Percentiles rank a stretch among this genome's conserved stretches.
Evolutionary conservation across 106 monocot species (phyloP).

Genomic region (Dioscorea dumetorum): DNA sequence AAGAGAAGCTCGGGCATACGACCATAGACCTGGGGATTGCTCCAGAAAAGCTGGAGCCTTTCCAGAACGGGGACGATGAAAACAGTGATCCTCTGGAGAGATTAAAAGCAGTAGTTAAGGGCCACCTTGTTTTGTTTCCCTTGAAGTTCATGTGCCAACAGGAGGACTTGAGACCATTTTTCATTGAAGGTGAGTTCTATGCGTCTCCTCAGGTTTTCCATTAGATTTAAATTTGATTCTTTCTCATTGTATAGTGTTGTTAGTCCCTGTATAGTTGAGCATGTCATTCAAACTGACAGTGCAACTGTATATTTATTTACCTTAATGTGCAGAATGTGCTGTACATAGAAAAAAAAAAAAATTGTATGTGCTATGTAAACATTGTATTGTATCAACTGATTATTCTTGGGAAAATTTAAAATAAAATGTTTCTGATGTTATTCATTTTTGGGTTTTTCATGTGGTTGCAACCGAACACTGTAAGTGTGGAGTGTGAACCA

Average conservation of each 20-base stretch:
- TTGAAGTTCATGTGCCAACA: constrained; percentile 35
- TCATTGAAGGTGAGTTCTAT: constrained; percentile 41
- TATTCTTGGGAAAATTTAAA: too few relatives aligned
- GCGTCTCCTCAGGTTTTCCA: constrained; percentile 41
- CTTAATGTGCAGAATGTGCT: too few relatives aligned
- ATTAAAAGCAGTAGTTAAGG: constrained; percentile 21
- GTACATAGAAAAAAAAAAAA: too few relatives aligned
- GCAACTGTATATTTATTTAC: too few relatives aligned
- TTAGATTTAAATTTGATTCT: not conserved
- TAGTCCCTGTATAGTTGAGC: not conserved
- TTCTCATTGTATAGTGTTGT: not conserved
- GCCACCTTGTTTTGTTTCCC: constrained; percentile 45
- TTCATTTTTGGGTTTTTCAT: too few relatives aligned
- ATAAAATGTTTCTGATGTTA: too few relatives aligned
- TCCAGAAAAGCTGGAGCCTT: constrained; percentile 28
- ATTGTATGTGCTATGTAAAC: too few relatives aligned
- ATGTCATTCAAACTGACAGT: too few relatives aligned
- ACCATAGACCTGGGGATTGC: constrained; percentile 41
- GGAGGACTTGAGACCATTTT: constrained; percentile 36
- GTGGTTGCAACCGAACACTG: too few relatives aligned
- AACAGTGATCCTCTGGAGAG: constrained; percentile 24
- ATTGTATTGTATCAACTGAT: too few relatives aligned
- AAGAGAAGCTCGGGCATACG: constrained; percentile 39
- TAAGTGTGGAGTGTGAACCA: too few relatives aligned
- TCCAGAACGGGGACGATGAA: constrained; percentile 18